A percentile compares a stretch with the other conserved stretches of the same genome.
Conservation (phyloP, 495 filamentous ascomycete species). For the Evansstolkia leycettana region DNA sequence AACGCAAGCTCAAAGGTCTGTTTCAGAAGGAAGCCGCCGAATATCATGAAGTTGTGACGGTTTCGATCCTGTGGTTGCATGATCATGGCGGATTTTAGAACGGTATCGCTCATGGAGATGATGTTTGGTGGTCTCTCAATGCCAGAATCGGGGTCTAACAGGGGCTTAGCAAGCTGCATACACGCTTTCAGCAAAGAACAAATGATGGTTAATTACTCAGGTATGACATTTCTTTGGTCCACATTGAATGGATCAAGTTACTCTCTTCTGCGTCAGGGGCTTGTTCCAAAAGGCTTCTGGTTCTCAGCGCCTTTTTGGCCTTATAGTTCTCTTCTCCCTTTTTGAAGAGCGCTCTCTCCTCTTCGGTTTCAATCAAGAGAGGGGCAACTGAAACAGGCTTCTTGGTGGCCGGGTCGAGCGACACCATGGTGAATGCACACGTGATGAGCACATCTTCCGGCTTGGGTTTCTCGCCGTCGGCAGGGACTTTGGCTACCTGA, state of each 20-base stretch:
- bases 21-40: constrained; percentile 74
- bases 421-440: constrained; percentile 79
- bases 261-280: constrained; percentile 68
- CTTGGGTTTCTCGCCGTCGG: constrained; percentile 43
- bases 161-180: background rate
- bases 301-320: constrained; percentile 55
- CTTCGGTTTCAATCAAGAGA: constrained; percentile 51
- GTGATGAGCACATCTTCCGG: constrained; percentile 63
- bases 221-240: constrained; percentile 61
- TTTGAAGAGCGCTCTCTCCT: constrained; percentile 55
- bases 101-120: constrained; percentile 54
- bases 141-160: constrained; percentile 45
- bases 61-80: constrained; percentile 87
- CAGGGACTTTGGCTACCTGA: constrained; percentile 54
- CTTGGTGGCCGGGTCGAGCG: constrained; percentile 62
- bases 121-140: constrained; percentile 49
- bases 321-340: constrained; percentile 62
- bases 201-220: constrained; percentile 28
- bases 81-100: constrained; percentile 58
- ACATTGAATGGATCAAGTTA: constrained; percentile 68
- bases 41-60: constrained; percentile 82
- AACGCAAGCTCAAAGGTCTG: constrained; percentile 82
- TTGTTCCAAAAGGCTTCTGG: constrained; percentile 53
- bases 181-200: no score
- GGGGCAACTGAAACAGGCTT: constrained; percentile 48